Conservation (phyloP, 2,329 filamentous ascomycete genomes). For the Lasiodiplodia sp. region DNA sequence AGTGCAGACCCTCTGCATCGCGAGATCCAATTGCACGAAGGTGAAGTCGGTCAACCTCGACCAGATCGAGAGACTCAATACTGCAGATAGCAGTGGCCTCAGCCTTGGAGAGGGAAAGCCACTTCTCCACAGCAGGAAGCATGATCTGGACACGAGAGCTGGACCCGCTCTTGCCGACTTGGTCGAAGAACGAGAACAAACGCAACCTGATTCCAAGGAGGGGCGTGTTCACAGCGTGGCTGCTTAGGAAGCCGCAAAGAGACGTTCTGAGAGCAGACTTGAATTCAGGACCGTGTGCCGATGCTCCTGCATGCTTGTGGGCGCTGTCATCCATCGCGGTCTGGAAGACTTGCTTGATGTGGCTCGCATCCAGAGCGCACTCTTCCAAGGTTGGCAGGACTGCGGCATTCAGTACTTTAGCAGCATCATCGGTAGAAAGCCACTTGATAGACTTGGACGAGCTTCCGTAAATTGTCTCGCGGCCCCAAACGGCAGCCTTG, state of each 20-base stretch:
- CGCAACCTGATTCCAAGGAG: conserved; percentile 72
- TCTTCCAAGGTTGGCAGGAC: conserved; percentile 84
- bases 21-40: conserved; percentile 62
- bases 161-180: conserved; percentile 75
- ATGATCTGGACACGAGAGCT: conserved; percentile 75
- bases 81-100: conserved; percentile 61
- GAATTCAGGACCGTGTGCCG: conserved; percentile 52
- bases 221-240: conserved; percentile 74
- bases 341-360: conserved; percentile 71
- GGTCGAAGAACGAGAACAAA: conserved; percentile 75
- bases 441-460: conserved; percentile 59
- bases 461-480: conserved; percentile 65
- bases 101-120: conserved; percentile 64
- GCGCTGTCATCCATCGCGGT: conserved; percentile 63
- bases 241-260: conserved; percentile 75
- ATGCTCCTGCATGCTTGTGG: conserved; percentile 37
- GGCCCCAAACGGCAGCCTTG: conserved; percentile 52
- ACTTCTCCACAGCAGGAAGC: conserved; percentile 75
- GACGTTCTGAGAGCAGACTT: conserved; percentile 70
- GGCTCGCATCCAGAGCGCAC: conserved; percentile 78
- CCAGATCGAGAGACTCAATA: conserved; percentile 56
- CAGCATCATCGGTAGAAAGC: conserved; percentile 65
- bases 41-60: conserved; percentile 61
- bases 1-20: conserved; percentile 64
- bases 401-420: conserved; percentile 69